Evolutionary conservation across 2,329 filamentous ascomycete species (phyloP).

Genomic region (Fusarium palustre): DNA sequence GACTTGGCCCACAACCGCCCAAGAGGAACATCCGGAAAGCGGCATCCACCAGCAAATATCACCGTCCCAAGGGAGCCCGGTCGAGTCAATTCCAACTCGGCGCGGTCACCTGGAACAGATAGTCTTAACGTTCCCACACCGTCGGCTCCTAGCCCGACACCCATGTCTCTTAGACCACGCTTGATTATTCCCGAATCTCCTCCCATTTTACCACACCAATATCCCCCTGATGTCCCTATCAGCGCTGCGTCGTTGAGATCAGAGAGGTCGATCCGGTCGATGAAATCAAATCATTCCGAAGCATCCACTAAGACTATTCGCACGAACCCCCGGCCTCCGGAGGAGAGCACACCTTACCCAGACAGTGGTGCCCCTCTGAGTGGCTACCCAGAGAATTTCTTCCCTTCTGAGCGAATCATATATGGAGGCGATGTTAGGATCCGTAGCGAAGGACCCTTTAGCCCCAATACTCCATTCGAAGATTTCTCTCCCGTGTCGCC

Average conservation of each 20-base stretch:
- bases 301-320: conserved; percentile 41
- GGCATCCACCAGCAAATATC: not conserved
- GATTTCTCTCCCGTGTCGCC: conserved; percentile 33
- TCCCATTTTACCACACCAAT: conserved; percentile 13
- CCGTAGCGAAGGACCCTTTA: conserved; percentile 11
- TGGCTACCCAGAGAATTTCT: conserved; percentile 38
- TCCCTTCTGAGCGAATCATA: conserved; percentile 25
- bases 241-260: conserved; percentile 42
- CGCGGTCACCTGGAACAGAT: not conserved
- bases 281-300: conserved; percentile 38
- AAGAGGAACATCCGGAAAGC: too few relatives aligned
- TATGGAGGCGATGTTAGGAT: conserved; percentile 41
- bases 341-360: conserved; percentile 50
- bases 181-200: conserved; percentile 46
- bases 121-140: conserved; percentile 47
- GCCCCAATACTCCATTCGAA: conserved; percentile 39
- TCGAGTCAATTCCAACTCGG: not conserved
- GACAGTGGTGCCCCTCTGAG: conserved; percentile 37
- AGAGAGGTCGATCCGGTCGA: conserved; percentile 36
- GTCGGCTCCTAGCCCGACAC: conserved; percentile 51
- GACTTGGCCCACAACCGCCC: too few relatives aligned
- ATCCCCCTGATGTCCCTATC: conserved; percentile 5
- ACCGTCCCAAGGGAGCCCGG: not conserved
- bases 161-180: conserved; percentile 46
- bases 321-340: conserved; percentile 47